phyloP scores from a whole-genome alignment of 768 basidiomycete species.

The Termitomyces sp. region DNA sequence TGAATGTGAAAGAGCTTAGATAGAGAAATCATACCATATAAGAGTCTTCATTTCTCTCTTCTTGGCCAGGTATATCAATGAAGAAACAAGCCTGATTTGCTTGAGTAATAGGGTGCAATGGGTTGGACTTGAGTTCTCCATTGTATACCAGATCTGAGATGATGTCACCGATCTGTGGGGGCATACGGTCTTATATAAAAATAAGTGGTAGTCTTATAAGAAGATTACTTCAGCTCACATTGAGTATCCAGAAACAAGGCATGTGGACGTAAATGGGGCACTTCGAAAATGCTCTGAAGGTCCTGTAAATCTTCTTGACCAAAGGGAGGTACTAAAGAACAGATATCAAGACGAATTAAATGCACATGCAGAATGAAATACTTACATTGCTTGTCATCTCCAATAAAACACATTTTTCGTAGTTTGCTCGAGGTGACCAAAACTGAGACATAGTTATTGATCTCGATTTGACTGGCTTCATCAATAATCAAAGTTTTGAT shows the following conservation, averaged over 20 bases:
- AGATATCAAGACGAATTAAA: slow-evolving; percentile 10
- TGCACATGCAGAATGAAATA: slow-evolving; percentile 10
- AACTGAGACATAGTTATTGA: slow-evolving; percentile 44
- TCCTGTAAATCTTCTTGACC: slow-evolving; percentile 64
- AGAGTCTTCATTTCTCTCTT: slow-evolving; percentile 27
- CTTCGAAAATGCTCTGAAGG: slow-evolving; percentile 74
- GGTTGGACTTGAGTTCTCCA: slow-evolving; percentile 47
- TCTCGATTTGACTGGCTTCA: slow-evolving; percentile 65
- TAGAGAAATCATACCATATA: slow-evolving; percentile 26
- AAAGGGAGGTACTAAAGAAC: slow-evolving; percentile 65
- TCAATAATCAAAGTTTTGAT: slow-evolving; percentile 51
- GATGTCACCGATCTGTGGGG: slow-evolving; percentile 68
- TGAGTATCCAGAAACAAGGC: slow-evolving; percentile 65
- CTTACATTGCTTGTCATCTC: slow-evolving; percentile 63
- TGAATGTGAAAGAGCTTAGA: not conserved
- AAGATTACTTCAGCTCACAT: slow-evolving; percentile 42
- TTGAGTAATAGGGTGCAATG: slow-evolving; percentile 42
- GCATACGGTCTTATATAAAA: slow-evolving; percentile 66
- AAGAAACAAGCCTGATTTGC: slow-evolving; percentile 52
- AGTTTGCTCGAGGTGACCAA: slow-evolving; percentile 31
- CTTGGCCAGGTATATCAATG: slow-evolving; percentile 47
- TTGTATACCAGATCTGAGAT: slow-evolving; percentile 69
- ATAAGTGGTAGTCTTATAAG: slow-evolving; percentile 5
- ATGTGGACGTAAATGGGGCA: slow-evolving; percentile 47
- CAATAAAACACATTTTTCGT: slow-evolving; percentile 57